phyloP scores from a whole-genome alignment of 2,329 filamentous ascomycete genomes.

The Fusarium sp. region DNA sequence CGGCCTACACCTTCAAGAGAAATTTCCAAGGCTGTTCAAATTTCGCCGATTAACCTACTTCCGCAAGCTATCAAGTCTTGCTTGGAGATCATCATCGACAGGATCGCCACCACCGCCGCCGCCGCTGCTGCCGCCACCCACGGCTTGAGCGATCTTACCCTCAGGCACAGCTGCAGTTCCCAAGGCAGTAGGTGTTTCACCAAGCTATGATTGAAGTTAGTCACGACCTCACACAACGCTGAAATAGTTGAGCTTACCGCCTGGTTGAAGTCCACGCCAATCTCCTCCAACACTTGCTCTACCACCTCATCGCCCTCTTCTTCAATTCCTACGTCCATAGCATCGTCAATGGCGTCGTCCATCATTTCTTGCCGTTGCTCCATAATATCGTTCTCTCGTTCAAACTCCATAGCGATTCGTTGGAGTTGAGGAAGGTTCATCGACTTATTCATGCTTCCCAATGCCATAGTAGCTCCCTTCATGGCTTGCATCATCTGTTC shows the following conservation, averaged over 20 bases:
- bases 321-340: slow-evolving; percentile 89
- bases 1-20: not conserved
- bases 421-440: slow-evolving; percentile 98
- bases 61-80: slow-evolving; percentile 89
- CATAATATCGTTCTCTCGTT: slow-evolving; percentile 99
- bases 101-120: slow-evolving; percentile 69
- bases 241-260: slow-evolving; percentile 72
- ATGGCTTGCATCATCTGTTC: slow-evolving; percentile 99
- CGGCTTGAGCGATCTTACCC: slow-evolving; percentile 85
- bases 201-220: slow-evolving; percentile 73
- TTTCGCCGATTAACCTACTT: slow-evolving; percentile 56
- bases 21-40: not conserved
- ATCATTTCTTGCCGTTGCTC: slow-evolving; percentile 99
- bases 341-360: slow-evolving; percentile 98
- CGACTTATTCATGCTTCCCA: slow-evolving; percentile 96
- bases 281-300: slow-evolving; percentile 96
- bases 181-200: slow-evolving; percentile 89
- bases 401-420: slow-evolving; percentile 98
- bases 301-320: slow-evolving; percentile 98
- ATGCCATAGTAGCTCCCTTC: slow-evolving; percentile 94
- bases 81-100: slow-evolving; percentile 94
- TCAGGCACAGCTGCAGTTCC: slow-evolving; percentile 82
- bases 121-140: slow-evolving; percentile 71
- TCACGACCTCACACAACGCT: slow-evolving; percentile 38
- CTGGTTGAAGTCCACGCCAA: slow-evolving; percentile 93